Base-by-base conservation (phyloP, 345 rosid species). In the Citrus sp. region DNA sequence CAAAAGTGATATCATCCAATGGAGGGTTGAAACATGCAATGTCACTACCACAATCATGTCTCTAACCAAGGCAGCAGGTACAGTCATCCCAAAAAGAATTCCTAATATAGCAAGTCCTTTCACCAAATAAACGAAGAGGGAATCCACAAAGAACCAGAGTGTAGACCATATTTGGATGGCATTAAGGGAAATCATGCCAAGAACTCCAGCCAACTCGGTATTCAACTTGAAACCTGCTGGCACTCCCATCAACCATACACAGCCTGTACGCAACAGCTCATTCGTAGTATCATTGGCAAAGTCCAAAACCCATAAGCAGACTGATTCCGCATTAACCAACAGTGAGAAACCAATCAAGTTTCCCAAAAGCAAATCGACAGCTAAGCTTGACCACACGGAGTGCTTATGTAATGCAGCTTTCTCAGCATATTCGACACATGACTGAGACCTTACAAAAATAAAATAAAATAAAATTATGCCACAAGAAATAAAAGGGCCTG, bases 221-320 rank as follows among this genome's bases (percentile, higher is more conserved):
- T 96, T 94, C 87, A 94, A 85, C 88, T 94, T 94, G 85, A 96
- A 96, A 70, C 99, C 98, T 3, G 98, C 97, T 5, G 99, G 99
- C 79, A 90, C 97, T 85, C 98, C 97, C 98, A 96, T 94, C 87
- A 96, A 84, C 97, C 98, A 96, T 80, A 96, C 97, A 83, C 95
- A 94, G 70, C 99, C 99, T 2, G 94, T 90, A 13, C 99, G 93
- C 88, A 92, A 56, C 72, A 90, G 83, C 62, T 82, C 90, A 82
- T 94, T 96, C 3, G 91, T 91, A 67, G 87, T 63, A 61, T 81
- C 92, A 75, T 82, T 88, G 73, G 94, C 86, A 67, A 94, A 87
- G 61, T 79, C 82, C 62, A 82, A 80, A 80, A 90, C 14, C 89
- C 86, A 87, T 51, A 77, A 85, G 87, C 83, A 87, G 78, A 82